Base-by-base conservation (phyloP, 352 stramenopile genomes). In the Elongisporangium anandrum region DNA sequence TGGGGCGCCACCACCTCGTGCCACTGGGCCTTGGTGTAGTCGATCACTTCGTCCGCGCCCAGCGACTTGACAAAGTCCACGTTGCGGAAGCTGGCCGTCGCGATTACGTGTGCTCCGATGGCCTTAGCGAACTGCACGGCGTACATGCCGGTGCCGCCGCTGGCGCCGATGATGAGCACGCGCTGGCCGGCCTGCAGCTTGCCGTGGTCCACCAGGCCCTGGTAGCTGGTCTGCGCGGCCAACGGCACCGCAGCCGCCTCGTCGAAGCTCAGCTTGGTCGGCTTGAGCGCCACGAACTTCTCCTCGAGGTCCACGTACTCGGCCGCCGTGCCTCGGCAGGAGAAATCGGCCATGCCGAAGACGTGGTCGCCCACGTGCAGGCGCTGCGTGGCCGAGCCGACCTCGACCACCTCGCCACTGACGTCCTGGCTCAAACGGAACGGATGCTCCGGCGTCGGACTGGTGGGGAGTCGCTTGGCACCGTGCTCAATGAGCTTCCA, bases 81-180 rank as follows among this genome's bases (percentile, higher is more conserved):
- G 19, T 79, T 74, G 34, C 61, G 21, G 2, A 23, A 19, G 34
- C 68, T 80, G 21, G 56, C 52, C 6, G 68, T 73, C 5, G 65
- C 26, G 29, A 73, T 67, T 47, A 80, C 71, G 26, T 47, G 41
- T 0, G 60, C 61, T n/a, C 66, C 72, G 12, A 69, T 23, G 0
- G 47, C 57, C 17, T 76, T 63, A 23, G 69, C 73, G 19, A 84
- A 59, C 39, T 87, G 75, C 1, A 87, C 64, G 3, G 66, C 77
- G 49, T 79, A 69, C 34, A 71, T 63, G 1, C 77, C 77, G 2
- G 69, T 70, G 26, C 55, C 64, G 23, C 70, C 70, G 34, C 64
- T 73, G 12, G 69, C 77, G 2, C 75, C 77, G 4, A 82, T 61
- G 52, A 87, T 72, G 4, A 85, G 62, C 60, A 85, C 67, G 19